Evolutionary conservation across 2,329 filamentous ascomycete genomes (phyloP), one percentile per base, ranked within the genome.

Genomic region (Westerdykella aurantiaca): DNA sequence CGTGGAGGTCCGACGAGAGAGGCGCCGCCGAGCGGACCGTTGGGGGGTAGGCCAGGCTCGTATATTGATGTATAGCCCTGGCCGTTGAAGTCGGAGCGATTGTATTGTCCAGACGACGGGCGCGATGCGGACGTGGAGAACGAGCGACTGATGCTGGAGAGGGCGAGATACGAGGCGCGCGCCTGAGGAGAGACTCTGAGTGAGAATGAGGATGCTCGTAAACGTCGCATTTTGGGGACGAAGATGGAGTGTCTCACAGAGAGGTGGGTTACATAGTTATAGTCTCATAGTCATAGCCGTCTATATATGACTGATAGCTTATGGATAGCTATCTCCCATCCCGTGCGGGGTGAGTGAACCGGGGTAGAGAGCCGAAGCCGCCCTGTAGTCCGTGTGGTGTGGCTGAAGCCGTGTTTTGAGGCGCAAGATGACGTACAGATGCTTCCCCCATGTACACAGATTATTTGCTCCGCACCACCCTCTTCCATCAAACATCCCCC

Each of bases 41-140:
- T 69, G 13, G 80, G 84, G 3, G 80, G 80, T 41, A 75, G 68
- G 5, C 76, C 78, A 5, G 81, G 69, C 57, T 85, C 82, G 68
- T 85, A 85, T 49, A 73, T 75, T 35, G 76, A 73, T 7, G 79
- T 80, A 61, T 76, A 85, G 14, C 77, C 77, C 57, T 83, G 80
- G 41, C 74, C 77, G 44, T 76, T 74, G 51, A 84, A 84, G 65
- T 84, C 80, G 7, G 79, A 79, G 33, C 79, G 75, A 52, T 75
- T 71, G 53, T 80, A 82, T 47, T 76, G 70, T 18, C 73, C 74
- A 1, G 59, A 69, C 4, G 72, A 73, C 37, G 54, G 52, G 34
- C 43, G 49, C 39, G 66, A 53, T 37, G 66, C 59, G 22, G 61
- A 64, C 11, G 61, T 57, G 22, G 67, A 65, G 45, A 70, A 57